Conservation (phyloP, 2,329 filamentous ascomycete species). For the Rutstroemia sp. region DNA sequence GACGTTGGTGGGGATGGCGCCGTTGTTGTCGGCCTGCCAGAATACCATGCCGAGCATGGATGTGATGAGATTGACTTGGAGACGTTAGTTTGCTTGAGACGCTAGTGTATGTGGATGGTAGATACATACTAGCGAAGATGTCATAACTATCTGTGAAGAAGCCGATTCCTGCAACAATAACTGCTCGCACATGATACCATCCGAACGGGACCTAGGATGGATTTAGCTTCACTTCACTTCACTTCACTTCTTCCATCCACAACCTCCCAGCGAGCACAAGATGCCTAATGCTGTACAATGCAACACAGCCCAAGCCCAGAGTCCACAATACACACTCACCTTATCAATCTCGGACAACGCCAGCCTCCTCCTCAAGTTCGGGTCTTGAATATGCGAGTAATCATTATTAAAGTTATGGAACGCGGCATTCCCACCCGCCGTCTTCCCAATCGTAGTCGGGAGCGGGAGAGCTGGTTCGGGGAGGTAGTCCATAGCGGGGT, state of each 20-base stretch:
- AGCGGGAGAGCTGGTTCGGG: constrained; percentile 20
- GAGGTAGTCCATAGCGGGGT: constrained; percentile 17
- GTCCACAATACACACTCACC: constrained; percentile 6
- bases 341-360: constrained; percentile 55
- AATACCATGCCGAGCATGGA: constrained; percentile 70
- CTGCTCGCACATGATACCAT: constrained; percentile 66
- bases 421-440: constrained; percentile 57
- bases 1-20: constrained; percentile 53
- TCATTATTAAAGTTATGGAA: constrained; percentile 60
- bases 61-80: constrained; percentile 55
- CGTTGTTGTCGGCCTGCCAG: constrained; percentile 51
- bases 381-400: constrained; percentile 55
- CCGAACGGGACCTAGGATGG: constrained; percentile 52
- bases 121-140: constrained; percentile 56
- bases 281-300: background rate
- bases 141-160: constrained; percentile 81
- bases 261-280: background rate
- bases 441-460: constrained; percentile 25
- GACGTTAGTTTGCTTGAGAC: background rate
- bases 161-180: constrained; percentile 70
- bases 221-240: background rate
- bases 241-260: background rate
- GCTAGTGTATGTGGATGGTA: background rate
- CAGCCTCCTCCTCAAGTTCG: constrained; percentile 67
- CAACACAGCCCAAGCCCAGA: constrained; percentile 43